Evolutionary conservation across 2,329 filamentous ascomycete genomes (phyloP).

Genomic region (Phoma sp.): DNA sequence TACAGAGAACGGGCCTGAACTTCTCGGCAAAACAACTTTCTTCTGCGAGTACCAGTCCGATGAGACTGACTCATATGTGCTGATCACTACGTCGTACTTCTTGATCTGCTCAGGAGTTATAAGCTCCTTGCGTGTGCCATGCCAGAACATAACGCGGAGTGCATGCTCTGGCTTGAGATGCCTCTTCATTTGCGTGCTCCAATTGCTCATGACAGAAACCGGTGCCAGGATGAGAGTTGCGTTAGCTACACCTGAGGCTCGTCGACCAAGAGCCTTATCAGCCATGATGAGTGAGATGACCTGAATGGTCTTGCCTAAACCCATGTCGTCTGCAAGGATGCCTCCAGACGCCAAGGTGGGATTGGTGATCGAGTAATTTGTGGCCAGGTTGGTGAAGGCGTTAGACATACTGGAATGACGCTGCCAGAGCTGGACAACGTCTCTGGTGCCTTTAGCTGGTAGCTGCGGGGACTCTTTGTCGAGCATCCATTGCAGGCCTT

Average conservation of each 20-base stretch:
- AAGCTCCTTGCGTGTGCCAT: slow-evolving; percentile 63
- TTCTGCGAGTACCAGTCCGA: slow-evolving; percentile 65
- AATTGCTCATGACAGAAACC: slow-evolving; percentile 88
- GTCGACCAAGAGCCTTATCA: slow-evolving; percentile 48
- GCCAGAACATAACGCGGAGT: slow-evolving; percentile 75
- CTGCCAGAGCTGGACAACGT: slow-evolving; percentile 81
- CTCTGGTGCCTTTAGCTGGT: slow-evolving; percentile 63
- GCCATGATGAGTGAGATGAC: slow-evolving; percentile 79
- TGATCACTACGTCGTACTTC: slow-evolving; percentile 77
- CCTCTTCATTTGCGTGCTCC: slow-evolving; percentile 76
- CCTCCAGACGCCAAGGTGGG: slow-evolving; percentile 77
- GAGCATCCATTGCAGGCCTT: slow-evolving; percentile 83
- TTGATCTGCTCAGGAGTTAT: slow-evolving; percentile 62
- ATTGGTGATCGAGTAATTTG: slow-evolving; percentile 66
- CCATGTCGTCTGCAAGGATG: slow-evolving; percentile 92
- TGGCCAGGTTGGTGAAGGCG: slow-evolving; percentile 71
- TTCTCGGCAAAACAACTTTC: slow-evolving; percentile 39
- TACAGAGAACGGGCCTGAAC: slow-evolving; percentile 61
- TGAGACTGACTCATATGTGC: slow-evolving; percentile 79
- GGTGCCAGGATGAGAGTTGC: slow-evolving; percentile 84
- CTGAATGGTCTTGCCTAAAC: slow-evolving; percentile 86
- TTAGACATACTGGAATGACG: slow-evolving; percentile 49
- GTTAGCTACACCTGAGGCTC: slow-evolving; percentile 23
- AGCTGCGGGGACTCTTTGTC: slow-evolving; percentile 74
- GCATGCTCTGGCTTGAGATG: slow-evolving; percentile 70